phyloP scores from a whole-genome alignment of 192 early-diverging fungal genomes.

The Coemansia aciculifera region DNA sequence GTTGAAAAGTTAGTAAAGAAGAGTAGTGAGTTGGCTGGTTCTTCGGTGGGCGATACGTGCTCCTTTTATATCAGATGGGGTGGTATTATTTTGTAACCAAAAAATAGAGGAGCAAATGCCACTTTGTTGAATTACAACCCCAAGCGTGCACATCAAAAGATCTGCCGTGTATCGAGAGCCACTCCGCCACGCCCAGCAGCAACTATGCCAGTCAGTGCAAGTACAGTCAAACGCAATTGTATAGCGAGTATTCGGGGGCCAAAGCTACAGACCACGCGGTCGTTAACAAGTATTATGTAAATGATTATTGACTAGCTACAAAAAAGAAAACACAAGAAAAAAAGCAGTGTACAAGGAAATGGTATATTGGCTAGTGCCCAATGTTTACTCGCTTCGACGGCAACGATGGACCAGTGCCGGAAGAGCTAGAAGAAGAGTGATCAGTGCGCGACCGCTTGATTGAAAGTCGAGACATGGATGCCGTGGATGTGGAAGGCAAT shows the following conservation, averaged over 20 bases:
- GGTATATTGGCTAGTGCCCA: neutral
- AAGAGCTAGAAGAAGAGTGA: neutral
- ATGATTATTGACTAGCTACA: neutral
- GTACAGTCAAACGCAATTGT: no score
- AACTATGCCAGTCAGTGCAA: no score
- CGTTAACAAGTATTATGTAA: neutral
- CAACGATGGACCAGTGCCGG: neutral
- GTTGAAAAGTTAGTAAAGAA: no score
- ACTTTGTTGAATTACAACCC: neutral
- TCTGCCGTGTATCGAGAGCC: neutral
- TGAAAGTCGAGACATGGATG: neutral
- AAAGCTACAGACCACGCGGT: no score
- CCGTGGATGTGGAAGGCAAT: neutral
- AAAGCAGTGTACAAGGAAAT: neutral
- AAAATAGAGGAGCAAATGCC: neutral
- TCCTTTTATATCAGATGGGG: neutral
- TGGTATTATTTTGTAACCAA: neutral
- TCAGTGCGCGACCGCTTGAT: neutral
- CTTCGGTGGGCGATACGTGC: no score
- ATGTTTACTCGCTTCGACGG: constrained; percentile 7
- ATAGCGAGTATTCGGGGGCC: no score
- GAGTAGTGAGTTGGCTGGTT: no score
- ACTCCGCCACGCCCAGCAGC: no score
- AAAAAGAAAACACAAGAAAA: neutral
- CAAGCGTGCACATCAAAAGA: neutral